A percentile compares a stretch with the other conserved stretches of the same genome.
These are phyloP conservation scores for Ascochyta lentis DNA, from an alignment of 2,329 filamentous ascomycete genomes.

Conservation along the genomic window DNA sequence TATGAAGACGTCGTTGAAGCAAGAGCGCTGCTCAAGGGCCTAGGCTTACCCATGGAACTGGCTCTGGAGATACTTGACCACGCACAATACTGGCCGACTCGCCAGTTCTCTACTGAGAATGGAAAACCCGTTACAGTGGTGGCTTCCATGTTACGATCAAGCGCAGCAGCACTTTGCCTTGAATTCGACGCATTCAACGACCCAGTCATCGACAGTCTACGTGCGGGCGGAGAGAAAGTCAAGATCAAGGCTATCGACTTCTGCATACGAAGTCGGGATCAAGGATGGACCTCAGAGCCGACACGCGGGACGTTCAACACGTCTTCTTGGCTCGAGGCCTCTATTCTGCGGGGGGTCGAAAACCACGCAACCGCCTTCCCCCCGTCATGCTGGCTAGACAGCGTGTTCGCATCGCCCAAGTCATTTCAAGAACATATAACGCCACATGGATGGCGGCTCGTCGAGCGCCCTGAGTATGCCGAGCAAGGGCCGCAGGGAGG, in stretches of 20 bases:
- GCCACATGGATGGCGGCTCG: conserved; percentile 24
- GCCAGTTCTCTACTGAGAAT: conserved; percentile 4
- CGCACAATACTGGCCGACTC: conserved; percentile 36
- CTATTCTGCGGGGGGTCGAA: conserved; percentile 32
- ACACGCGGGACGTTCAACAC: conserved; percentile 35
- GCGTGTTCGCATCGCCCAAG: neutral
- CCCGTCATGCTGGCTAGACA: conserved; percentile 7
- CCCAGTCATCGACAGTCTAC: conserved; percentile 7
- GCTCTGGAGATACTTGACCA: conserved; percentile 36
- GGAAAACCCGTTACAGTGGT: neutral
- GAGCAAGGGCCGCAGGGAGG: conserved; percentile 31
- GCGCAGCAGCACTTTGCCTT: conserved; percentile 26
- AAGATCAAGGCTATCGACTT: conserved; percentile 37
- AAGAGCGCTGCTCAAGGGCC: conserved; percentile 29
- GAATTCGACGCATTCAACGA: conserved; percentile 21
- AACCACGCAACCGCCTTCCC: conserved; percentile 8
- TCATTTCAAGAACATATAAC: conserved; percentile 5
- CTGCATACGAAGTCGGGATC: conserved; percentile 33
- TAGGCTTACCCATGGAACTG: conserved; percentile 40
- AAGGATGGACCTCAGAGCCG: conserved; percentile 42
- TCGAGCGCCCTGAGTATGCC: conserved; percentile 24
- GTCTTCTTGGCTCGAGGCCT: conserved; percentile 44
- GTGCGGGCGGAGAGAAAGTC: conserved; percentile 18
- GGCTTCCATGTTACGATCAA: conserved; percentile 4
- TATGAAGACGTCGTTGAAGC: conserved; percentile 34